Conservation (phyloP, 73 alveolate species). For the Breviolum minutum region DNA sequence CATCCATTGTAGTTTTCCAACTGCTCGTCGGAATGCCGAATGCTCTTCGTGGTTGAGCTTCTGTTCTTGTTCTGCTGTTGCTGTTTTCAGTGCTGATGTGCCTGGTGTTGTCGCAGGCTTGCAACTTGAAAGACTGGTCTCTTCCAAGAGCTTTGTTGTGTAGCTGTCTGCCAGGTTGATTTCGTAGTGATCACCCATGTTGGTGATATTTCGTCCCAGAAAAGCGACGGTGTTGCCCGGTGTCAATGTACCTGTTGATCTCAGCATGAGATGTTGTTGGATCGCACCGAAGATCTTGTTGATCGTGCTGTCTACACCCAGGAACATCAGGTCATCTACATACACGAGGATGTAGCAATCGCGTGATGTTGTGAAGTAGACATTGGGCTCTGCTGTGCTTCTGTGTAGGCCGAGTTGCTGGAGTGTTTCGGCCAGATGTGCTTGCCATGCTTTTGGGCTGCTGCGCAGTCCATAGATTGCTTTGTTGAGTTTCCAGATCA, state of each 20-base stretch:
- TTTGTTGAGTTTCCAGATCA: slow-evolving; percentile 6
- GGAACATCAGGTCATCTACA: background rate
- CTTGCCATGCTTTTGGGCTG: slow-evolving; percentile 2
- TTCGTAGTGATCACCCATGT: background rate
- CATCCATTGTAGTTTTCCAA: background rate
- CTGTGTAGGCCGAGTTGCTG: background rate
- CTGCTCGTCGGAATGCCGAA: background rate
- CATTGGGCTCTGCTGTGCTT: background rate
- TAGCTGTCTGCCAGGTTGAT: background rate
- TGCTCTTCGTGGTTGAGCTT: background rate
- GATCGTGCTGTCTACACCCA: background rate
- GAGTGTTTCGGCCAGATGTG: background rate
- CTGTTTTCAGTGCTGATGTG: background rate
- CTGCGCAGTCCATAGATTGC: background rate
- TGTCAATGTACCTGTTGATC: background rate
- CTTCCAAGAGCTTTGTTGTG: background rate
- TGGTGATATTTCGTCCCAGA: background rate
- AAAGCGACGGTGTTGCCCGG: background rate
- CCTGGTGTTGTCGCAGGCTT: background rate
- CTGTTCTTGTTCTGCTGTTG: background rate
- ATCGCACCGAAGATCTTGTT: background rate
- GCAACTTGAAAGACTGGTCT: background rate
- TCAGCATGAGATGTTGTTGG: background rate
- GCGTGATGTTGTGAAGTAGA: background rate
- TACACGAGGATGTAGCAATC: background rate